Percentiles rank a stretch among this genome's conserved stretches.
These are phyloP conservation scores for Sphenostylis stenocarpa DNA, from an alignment of 306 rosid species.

Conservation along the genomic window DNA sequence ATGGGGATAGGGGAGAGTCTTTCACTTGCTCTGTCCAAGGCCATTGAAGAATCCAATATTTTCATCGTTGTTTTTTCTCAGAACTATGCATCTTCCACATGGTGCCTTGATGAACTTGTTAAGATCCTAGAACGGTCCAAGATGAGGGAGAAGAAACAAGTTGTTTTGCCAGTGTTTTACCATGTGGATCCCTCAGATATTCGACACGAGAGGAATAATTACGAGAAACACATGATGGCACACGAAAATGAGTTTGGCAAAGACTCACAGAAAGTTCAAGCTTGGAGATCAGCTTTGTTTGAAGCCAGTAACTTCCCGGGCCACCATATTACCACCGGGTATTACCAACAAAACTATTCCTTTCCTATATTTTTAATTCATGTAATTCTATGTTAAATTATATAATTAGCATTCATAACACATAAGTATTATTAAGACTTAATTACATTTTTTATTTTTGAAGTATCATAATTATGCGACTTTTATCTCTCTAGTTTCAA, in stretches of 20 bases:
- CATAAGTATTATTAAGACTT: too few species aligned
- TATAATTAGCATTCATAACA: too few species aligned
- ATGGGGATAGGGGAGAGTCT: background rate
- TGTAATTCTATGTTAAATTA: too few species aligned
- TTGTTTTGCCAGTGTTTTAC: constrained; percentile 5
- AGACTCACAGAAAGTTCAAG: background rate
- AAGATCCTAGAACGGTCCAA: background rate
- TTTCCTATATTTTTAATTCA: too few species aligned
- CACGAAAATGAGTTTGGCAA: background rate
- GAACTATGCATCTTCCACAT: constrained; percentile 1
- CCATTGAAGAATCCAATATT: background rate
- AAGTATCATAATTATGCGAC: too few species aligned
- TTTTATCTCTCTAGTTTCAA: too few species aligned
- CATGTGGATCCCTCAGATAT: constrained; percentile 21
- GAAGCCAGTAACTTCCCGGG: background rate
- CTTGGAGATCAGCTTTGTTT: constrained; percentile 2
- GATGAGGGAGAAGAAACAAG: background rate
- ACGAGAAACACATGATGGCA: background rate
- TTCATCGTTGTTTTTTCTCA: background rate
- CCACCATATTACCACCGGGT: background rate
- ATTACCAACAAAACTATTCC: background rate
- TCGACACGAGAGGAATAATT: background rate
- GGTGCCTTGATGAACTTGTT: constrained; percentile 26
- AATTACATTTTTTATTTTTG: too few species aligned
- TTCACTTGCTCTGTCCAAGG: background rate